A percentile compares a stretch with the other conserved stretches of the same genome.
Evolutionary conservation across 495 filamentous ascomycete species (phyloP).

Genomic region (Aspergillus mulundensis): DNA sequence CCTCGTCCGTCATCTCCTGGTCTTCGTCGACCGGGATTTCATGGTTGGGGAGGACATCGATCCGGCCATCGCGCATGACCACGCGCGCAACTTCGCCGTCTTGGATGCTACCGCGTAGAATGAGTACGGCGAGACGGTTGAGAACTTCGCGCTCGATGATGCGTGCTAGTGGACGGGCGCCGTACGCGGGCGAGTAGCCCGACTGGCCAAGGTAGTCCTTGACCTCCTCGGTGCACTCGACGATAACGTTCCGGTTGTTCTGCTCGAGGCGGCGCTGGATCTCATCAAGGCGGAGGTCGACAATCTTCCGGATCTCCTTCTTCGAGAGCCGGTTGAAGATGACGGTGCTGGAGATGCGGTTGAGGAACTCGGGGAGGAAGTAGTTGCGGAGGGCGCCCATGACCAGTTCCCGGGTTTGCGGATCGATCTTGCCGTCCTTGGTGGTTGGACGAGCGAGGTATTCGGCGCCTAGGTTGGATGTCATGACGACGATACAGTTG

Average conservation of each 20-base stretch:
- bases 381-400: conserved; percentile 85
- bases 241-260: conserved; percentile 77
- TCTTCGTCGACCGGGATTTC: conserved; percentile 61
- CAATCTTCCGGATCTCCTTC: conserved; percentile 88
- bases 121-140: conserved; percentile 84
- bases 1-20: conserved; percentile 65
- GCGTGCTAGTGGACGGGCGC: conserved; percentile 79
- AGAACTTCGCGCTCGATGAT: conserved; percentile 96
- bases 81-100: conserved; percentile 83
- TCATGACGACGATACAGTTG: conserved; percentile 99
- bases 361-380: conserved; percentile 97
- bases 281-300: conserved; percentile 82
- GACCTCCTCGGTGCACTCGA: conserved; percentile 73
- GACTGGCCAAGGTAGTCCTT: conserved; percentile 85
- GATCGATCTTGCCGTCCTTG: conserved; percentile 81
- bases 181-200: conserved; percentile 92
- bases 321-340: conserved; percentile 96
- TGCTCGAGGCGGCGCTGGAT: conserved; percentile 81
- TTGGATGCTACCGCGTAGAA: conserved; percentile 75
- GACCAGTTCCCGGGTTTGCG: conserved; percentile 80
- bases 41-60: conserved; percentile 82
- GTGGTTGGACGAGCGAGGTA: conserved; percentile 75
- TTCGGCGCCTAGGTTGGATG: conserved; percentile 92
- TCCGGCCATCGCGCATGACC: conserved; percentile 68
- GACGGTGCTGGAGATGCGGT: conserved; percentile 90